phyloP scores from a whole-genome alignment of 768 basidiomycete species.

The Serpula lacrymans region DNA sequence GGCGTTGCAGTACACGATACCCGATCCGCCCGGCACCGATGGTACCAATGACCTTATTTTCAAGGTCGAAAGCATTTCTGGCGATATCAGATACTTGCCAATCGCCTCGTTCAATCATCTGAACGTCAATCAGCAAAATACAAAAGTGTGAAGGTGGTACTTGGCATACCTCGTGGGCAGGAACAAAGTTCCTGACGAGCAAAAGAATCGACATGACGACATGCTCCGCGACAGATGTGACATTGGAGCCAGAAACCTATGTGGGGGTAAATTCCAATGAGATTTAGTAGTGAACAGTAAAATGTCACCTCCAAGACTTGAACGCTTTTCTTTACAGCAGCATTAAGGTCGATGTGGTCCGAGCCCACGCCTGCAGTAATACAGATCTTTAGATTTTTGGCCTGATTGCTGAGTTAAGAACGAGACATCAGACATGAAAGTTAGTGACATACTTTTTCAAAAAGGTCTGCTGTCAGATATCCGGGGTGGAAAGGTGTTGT shows the following conservation, averaged over 20 bases:
- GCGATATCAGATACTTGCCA: slow-evolving; percentile 41
- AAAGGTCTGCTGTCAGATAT: slow-evolving; percentile 23
- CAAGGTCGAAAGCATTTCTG: slow-evolving; percentile 42
- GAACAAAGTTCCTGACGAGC: slow-evolving; percentile 42
- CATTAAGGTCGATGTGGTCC: slow-evolving; percentile 40
- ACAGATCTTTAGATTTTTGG: slow-evolving; percentile 1
- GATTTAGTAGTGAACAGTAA: not conserved
- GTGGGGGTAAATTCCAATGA: not conserved
- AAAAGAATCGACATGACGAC: slow-evolving; percentile 41
- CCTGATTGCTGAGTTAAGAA: not conserved
- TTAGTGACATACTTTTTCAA: slow-evolving; percentile 11
- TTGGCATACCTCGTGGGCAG: slow-evolving; percentile 33
- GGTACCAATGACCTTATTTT: slow-evolving; percentile 45
- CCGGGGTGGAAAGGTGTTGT: slow-evolving; percentile 29
- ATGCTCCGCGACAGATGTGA: slow-evolving; percentile 41
- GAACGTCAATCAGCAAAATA: no score
- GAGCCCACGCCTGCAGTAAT: slow-evolving; percentile 9
- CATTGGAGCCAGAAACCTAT: slow-evolving; percentile 39
- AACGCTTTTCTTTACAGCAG: slow-evolving; percentile 40
- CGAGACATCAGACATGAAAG: not conserved
- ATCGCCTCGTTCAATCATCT: slow-evolving; percentile 31
- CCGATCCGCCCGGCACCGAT: slow-evolving; percentile 43
- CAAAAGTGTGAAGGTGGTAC: not conserved
- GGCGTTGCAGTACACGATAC: slow-evolving; percentile 33
- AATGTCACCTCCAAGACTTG: slow-evolving; percentile 34